phyloP scores from a whole-genome alignment of 2,329 filamentous ascomycete species.

The Claviceps sp. region DNA sequence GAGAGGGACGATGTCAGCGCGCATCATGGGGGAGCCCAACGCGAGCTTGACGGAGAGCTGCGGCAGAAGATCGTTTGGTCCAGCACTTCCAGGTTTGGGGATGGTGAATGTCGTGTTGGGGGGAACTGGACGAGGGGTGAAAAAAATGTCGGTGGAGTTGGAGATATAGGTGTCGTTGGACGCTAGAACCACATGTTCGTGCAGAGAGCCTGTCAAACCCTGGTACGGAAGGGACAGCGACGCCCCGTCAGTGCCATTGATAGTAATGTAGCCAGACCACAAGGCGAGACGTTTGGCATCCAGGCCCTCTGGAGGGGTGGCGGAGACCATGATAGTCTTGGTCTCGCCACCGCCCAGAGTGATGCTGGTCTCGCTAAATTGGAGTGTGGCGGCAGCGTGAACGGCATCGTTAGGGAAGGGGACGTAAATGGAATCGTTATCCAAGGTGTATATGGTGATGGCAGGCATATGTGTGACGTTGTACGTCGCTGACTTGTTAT shows the following conservation, averaged over 20 bases:
- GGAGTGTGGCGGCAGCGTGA: conserved; percentile 23
- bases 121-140: conserved; percentile 8
- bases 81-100: conserved; percentile 24
- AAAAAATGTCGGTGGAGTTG: conserved; percentile 12
- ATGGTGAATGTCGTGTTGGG: conserved; percentile 27
- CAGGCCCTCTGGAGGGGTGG: conserved; percentile 1
- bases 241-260: conserved; percentile 24
- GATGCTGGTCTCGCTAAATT: conserved; percentile 4
- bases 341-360: conserved; percentile 2
- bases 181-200: conserved; percentile 14
- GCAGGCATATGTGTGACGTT: conserved; percentile 35
- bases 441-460: conserved; percentile 38
- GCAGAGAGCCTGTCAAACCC: conserved; percentile 24
- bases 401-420: conserved; percentile 32
- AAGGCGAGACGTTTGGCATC: conserved; percentile 5
- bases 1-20: conserved; percentile 30
- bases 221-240: conserved; percentile 27
- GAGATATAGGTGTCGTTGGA: conserved; percentile 15
- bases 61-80: conserved; percentile 21
- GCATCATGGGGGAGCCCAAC: conserved; percentile 31
- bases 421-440: conserved; percentile 18
- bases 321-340: conserved; percentile 4
- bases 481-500: conserved; percentile 34
- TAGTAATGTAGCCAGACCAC: conserved; percentile 7
- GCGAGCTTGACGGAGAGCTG: conserved; percentile 26